phyloP scores from a whole-genome alignment of 163 green algal genomes.

The Chlamydomonas reinhardtii region DNA sequence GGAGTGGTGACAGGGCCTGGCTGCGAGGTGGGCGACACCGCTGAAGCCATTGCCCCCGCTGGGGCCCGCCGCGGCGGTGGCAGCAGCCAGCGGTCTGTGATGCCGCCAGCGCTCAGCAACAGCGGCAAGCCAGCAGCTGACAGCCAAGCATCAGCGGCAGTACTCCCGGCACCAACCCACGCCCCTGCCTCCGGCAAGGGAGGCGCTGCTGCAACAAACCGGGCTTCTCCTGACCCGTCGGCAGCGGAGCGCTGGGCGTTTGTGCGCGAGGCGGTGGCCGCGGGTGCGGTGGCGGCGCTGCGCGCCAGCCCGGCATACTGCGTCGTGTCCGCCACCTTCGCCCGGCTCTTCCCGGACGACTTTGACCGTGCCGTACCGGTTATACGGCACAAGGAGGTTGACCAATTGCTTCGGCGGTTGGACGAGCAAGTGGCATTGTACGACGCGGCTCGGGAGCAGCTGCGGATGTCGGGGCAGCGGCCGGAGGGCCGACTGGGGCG shows the following conservation, averaged over 20 bases:
- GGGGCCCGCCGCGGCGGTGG: too few relatives aligned
- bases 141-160: too few relatives aligned
- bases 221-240: too few relatives aligned
- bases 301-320: slow-evolving; percentile 33
- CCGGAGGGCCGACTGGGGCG: background rate
- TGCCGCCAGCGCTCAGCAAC: too few relatives aligned
- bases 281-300: slow-evolving; percentile 34
- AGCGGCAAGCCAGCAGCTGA: too few relatives aligned
- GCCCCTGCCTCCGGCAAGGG: too few relatives aligned
- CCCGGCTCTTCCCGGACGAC: slow-evolving; percentile 73
- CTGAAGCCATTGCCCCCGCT: too few relatives aligned
- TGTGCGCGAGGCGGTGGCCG: slow-evolving; percentile 30
- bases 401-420: slow-evolving; percentile 70
- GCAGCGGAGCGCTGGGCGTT: slow-evolving; percentile 34
- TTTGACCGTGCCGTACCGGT: slow-evolving; percentile 78
- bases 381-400: slow-evolving; percentile 74
- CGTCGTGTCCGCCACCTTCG: slow-evolving; percentile 58
- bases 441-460: slow-evolving; percentile 6
- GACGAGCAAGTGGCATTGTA: slow-evolving; percentile 54
- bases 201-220: too few relatives aligned
- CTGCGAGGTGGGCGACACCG: too few relatives aligned
- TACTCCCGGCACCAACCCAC: too few relatives aligned
- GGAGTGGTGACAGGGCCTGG: too few relatives aligned
- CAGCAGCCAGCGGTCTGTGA: too few relatives aligned
- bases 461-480: background rate